Conservation (phyloP, 495 filamentous ascomycete genomes). For the Opeltia flavorubescens region DNA sequence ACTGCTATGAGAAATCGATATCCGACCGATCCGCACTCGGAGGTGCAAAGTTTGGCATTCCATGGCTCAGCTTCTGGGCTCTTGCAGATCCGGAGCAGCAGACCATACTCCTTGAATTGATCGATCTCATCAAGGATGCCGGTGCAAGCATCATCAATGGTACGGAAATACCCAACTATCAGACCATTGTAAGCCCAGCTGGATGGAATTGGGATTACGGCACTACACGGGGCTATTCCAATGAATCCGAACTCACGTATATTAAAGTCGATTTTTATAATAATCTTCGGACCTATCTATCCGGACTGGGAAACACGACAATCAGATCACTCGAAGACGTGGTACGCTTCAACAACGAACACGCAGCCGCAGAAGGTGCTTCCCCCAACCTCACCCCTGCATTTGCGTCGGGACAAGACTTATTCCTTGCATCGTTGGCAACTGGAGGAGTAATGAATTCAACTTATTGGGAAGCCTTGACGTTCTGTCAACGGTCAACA, state of each 20-base stretch:
- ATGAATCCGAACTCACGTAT: constrained; percentile 57
- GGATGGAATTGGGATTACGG: constrained; percentile 64
- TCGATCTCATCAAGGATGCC: constrained; percentile 39
- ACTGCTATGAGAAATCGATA: constrained; percentile 43
- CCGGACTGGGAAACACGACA: constrained; percentile 47
- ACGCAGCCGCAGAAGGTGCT: constrained; percentile 58
- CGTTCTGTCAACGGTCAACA: constrained; percentile 41
- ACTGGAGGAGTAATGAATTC: constrained; percentile 43
- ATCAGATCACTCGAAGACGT: constrained; percentile 54
- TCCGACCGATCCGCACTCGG: constrained; percentile 35
- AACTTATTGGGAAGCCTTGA: constrained; percentile 50
- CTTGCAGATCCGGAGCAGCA: constrained; percentile 39
- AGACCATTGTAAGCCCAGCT: constrained; percentile 43
- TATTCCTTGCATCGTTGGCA: constrained; percentile 45
- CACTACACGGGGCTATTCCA: constrained; percentile 42
- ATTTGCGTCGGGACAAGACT: constrained; percentile 57
- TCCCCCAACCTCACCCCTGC: constrained; percentile 45
- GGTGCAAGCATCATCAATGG: constrained; percentile 58
- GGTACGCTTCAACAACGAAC: constrained; percentile 51
- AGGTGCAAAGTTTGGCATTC: constrained; percentile 53
- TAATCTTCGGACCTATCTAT: constrained; percentile 50
- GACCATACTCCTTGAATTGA: constrained; percentile 33
- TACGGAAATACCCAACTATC: constrained; percentile 50
- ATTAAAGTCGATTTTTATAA: constrained; percentile 71
- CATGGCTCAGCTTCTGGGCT: constrained; percentile 56